Evolutionary conservation across 208 protist genomes (phyloP).

Genomic region (Leishmania aethiopica): DNA sequence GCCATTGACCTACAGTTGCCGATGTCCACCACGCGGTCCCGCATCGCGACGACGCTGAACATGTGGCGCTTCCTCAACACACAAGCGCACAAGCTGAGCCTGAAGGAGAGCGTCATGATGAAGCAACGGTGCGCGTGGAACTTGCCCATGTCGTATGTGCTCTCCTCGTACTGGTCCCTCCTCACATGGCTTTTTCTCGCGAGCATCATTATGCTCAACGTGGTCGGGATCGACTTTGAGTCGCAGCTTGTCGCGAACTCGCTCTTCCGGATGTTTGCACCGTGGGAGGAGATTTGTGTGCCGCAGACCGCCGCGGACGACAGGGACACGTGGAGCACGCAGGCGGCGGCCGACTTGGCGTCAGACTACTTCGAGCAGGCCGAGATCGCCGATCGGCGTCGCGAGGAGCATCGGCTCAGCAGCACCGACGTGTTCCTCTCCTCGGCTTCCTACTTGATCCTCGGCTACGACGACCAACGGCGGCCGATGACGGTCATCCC

Average conservation of each 20-base stretch:
- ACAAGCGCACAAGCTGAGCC: conserved; percentile 80
- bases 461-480: conserved; percentile 70
- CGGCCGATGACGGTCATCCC: conserved; percentile 79
- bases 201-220: conserved; percentile 67
- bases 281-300: conserved; percentile 64
- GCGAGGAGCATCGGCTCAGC: conserved; percentile 31
- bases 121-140: conserved; percentile 85
- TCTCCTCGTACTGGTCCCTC: conserved; percentile 90
- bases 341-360: conserved; percentile 52
- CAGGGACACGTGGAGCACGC: conserved; percentile 39
- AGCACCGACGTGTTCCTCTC: conserved; percentile 69
- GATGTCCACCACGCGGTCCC: conserved; percentile 84
- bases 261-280: conserved; percentile 78
- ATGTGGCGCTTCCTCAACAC: conserved; percentile 90
- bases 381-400: conserved; percentile 39
- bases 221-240: conserved; percentile 85
- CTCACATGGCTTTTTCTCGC: conserved; percentile 71
- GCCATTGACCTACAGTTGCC: conserved; percentile 91
- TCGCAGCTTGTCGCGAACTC: conserved; percentile 84
- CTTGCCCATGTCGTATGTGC: conserved; percentile 81
- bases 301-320: conserved; percentile 5
- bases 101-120: conserved; percentile 74
- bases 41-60: conserved; percentile 88
- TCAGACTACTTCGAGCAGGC: conserved; percentile 68
- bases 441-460: conserved; percentile 78